Evolutionary conservation across 2,329 filamentous ascomycete genomes (phyloP).

Genomic region (Colletotrichum endophyticum): DNA sequence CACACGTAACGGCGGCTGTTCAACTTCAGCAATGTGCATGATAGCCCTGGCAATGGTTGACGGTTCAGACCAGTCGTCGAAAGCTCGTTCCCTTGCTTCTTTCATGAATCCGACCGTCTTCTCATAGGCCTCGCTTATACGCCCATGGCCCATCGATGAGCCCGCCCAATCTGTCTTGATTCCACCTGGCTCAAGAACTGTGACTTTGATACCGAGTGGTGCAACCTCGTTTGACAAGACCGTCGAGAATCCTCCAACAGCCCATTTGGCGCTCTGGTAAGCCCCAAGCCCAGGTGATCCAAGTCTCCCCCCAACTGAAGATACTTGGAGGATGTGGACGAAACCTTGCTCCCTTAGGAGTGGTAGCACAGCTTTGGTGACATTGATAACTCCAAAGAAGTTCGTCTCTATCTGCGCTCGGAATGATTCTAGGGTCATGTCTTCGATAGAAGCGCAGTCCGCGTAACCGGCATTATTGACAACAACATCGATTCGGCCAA

Average conservation of each 20-base stretch:
- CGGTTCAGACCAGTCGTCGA: neutral
- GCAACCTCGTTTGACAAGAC: slow-evolving; percentile 36
- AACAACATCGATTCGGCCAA: slow-evolving; percentile 62
- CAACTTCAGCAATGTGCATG: neutral
- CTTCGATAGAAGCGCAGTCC: slow-evolving; percentile 57
- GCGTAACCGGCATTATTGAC: slow-evolving; percentile 68
- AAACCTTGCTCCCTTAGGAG: slow-evolving; percentile 32
- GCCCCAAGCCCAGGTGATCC: slow-evolving; percentile 35
- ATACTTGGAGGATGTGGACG: slow-evolving; percentile 44
- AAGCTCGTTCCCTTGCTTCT: neutral
- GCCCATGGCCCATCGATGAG: slow-evolving; percentile 27
- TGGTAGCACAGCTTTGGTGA: slow-evolving; percentile 36
- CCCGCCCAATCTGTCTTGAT: slow-evolving; percentile 45
- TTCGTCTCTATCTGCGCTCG: slow-evolving; percentile 63
- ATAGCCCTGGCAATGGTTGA: neutral
- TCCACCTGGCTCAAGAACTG: slow-evolving; percentile 42
- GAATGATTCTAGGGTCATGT: slow-evolving; percentile 51
- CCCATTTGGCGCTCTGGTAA: slow-evolving; percentile 45
- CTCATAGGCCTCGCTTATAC: slow-evolving; percentile 38
- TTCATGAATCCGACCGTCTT: slow-evolving; percentile 35
- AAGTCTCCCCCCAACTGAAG: slow-evolving; percentile 35
- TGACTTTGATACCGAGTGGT: slow-evolving; percentile 41
- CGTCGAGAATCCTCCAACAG: slow-evolving; percentile 41
- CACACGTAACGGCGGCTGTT: neutral
- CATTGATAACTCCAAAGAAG: slow-evolving; percentile 60